Evolutionary conservation across 257 asterid species (phyloP).

Genomic region (Plantago elongata): DNA sequence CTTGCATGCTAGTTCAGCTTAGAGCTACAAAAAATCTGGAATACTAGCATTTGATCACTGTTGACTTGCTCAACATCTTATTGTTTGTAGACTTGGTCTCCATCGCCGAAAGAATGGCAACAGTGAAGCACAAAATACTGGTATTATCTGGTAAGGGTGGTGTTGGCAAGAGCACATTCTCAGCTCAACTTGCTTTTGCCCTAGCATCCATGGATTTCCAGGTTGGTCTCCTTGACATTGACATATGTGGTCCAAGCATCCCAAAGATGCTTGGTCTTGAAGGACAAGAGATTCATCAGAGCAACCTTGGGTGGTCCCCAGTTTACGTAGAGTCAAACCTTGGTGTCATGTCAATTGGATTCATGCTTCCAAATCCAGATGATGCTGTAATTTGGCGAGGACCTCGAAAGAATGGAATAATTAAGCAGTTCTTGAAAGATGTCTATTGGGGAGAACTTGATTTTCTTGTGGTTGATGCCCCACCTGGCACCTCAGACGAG

Average conservation of each 20-base stretch:
- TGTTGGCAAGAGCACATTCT: constrained; percentile 93
- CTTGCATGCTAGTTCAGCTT: neutral
- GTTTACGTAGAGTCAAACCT: constrained; percentile 82
- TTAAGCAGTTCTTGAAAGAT: constrained; percentile 76
- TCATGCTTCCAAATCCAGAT: constrained; percentile 52
- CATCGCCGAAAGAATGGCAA: constrained; percentile 79
- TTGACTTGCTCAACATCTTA: neutral
- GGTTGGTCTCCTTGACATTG: constrained; percentile 91
- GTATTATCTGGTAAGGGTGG: constrained; percentile 93
- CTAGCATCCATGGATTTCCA: constrained; percentile 77
- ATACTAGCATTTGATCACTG: constrained; percentile 36
- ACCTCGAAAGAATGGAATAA: constrained; percentile 74
- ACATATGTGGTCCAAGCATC: constrained; percentile 89
- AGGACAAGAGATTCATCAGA: constrained; percentile 56
- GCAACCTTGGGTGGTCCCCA: constrained; percentile 82
- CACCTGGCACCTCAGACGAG: constrained; percentile 96
- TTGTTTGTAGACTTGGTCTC: constrained; percentile 56
- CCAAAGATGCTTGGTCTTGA: constrained; percentile 70
- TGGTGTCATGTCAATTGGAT: constrained; percentile 73
- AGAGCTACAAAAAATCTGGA: constrained; percentile 51
- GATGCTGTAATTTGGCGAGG: constrained; percentile 66
- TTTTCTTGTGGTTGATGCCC: constrained; percentile 86
- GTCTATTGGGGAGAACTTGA: constrained; percentile 91
- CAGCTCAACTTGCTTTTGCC: constrained; percentile 81
- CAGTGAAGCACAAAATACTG: constrained; percentile 89